These are phyloP conservation scores for Pseudogymnoascus sp. DNA, from an alignment of 2,329 filamentous ascomycete species.

Conservation along the genomic window DNA sequence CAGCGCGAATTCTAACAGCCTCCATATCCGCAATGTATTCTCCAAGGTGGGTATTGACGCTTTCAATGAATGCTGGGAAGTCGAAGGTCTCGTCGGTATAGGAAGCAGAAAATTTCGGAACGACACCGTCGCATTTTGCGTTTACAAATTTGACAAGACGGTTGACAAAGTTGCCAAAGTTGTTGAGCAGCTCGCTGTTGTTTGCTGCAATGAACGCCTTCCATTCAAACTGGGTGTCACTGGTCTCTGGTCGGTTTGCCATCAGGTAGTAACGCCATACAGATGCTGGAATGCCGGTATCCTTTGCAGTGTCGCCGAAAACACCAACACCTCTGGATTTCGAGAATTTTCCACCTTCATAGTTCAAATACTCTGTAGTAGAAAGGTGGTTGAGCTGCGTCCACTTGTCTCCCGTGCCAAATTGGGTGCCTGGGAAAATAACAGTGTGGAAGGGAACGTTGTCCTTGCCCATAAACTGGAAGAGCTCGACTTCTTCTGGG, in stretches of 20 bases:
- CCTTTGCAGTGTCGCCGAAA: constrained; percentile 81
- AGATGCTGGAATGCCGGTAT: constrained; percentile 74
- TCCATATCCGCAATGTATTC: constrained; percentile 63
- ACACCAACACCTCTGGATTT: constrained; percentile 86
- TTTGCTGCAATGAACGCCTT: constrained; percentile 72
- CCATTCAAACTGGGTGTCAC: constrained; percentile 89
- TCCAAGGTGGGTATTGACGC: constrained; percentile 58
- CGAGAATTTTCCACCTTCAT: constrained; percentile 84
- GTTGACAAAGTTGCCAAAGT: constrained; percentile 66
- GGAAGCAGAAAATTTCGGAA: constrained; percentile 51
- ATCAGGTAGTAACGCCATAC: constrained; percentile 94
- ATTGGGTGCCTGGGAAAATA: constrained; percentile 80
- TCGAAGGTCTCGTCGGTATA: constrained; percentile 50
- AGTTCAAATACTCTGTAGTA: constrained; percentile 84
- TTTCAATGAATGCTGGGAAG: constrained; percentile 36
- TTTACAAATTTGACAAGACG: constrained; percentile 68
- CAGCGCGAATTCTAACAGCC: constrained; percentile 61
- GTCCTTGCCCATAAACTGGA: constrained; percentile 95
- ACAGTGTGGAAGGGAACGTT: constrained; percentile 78
- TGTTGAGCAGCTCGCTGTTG: constrained; percentile 78
- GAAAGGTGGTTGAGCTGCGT: constrained; percentile 83
- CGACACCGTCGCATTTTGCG: constrained; percentile 61
- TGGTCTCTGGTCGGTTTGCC: constrained; percentile 73
- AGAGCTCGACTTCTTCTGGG: constrained; percentile 77
- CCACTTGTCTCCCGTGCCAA: constrained; percentile 80